These are phyloP conservation scores for Rostrohypoxylon terebratum DNA, from an alignment of 495 filamentous ascomycete genomes.

Conservation along the genomic window DNA sequence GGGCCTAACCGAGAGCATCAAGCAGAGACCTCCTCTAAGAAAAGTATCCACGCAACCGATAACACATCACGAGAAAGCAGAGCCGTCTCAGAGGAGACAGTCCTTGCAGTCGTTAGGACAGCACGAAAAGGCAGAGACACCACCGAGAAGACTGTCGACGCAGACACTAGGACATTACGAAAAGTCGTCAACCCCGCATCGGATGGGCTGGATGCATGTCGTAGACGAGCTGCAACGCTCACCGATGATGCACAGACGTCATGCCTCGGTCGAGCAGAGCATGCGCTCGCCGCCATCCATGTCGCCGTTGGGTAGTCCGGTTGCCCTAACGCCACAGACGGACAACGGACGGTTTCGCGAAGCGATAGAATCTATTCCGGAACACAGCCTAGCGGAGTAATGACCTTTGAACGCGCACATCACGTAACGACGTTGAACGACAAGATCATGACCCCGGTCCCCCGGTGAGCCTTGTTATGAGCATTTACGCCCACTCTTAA, in stretches of 20 bases:
- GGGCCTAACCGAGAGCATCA: constrained; percentile 55
- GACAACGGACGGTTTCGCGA: constrained; percentile 31
- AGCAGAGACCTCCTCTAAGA: constrained; percentile 55
- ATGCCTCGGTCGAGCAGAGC: constrained; percentile 63
- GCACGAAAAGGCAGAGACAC: constrained; percentile 11
- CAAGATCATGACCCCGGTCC: constrained; percentile 22
- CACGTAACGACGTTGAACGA: constrained; percentile 26
- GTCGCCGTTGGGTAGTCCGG: constrained; percentile 44
- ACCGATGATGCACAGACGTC: constrained; percentile 62
- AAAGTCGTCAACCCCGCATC: constrained; percentile 51
- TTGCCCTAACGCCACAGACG: constrained; percentile 31
- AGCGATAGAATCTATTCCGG: constrained; percentile 31
- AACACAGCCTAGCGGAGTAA: constrained; percentile 30
- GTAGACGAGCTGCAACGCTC: constrained; percentile 64
- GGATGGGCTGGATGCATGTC: constrained; percentile 64
- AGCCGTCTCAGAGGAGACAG: constrained; percentile 10
- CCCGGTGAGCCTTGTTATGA: constrained; percentile 34
- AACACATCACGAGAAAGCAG: constrained; percentile 32
- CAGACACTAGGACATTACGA: constrained; percentile 42
- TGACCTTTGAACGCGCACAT: constrained; percentile 29
- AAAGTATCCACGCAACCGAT: constrained; percentile 59
- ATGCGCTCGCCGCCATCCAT: constrained; percentile 51
- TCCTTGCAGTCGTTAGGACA: constrained; percentile 31
- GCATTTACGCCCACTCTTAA: constrained; percentile 35
- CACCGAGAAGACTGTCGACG: constrained; percentile 6